Base-by-base conservation (phyloP, 768 basidiomycete species). In the Agrocybe chaxingu region DNA sequence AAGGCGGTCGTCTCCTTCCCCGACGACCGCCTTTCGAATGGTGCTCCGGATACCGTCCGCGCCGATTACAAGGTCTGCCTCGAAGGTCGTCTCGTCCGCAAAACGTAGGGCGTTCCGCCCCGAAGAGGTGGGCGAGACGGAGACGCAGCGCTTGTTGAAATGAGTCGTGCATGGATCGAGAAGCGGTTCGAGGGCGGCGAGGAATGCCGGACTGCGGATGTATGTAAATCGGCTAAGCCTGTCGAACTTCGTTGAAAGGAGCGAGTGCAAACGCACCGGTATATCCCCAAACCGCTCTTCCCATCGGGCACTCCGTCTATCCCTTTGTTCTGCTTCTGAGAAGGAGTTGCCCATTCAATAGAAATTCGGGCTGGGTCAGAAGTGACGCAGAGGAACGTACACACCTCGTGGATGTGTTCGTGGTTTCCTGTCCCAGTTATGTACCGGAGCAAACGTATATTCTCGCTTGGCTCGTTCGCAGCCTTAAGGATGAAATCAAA, bases 41-140 rank as follows among this genome's bases (percentile, higher is more conserved):
- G 64, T 51, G 56, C 80, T 80, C 66, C 77, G 78, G 18, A 72
- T 60, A 3, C 78, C 78, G 46, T 79, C 76, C 1, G 73, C 74
- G 4, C 76, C 77, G 3, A 79, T 65, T 31, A 77, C 61, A 16
- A 79, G 54, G 45, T 79, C 76, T 1, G 71, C 70, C 1, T 53
- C 50, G 2, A 74, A 63, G 0, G 62, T 67, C 11, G 73, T 75
- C 5, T 75, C 76, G 53, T 82, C 80, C 3, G 69, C 57, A 51
- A 82, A 83, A 31, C 70, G 63, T 4, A 82, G 57, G 6, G 66
- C 53, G 12, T 70, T 59, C 2, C 57, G 60, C 1, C 61, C 64
- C 4, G 66, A 60, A 9, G 60, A 42, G 8, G 62, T 29, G 7
- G 46, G 45, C 12, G 63, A 56, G n/a, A 78, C 54, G 9, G 62